Evolutionary conservation across 768 basidiomycete genomes (phyloP).

Genomic region (Zangia roseola): DNA sequence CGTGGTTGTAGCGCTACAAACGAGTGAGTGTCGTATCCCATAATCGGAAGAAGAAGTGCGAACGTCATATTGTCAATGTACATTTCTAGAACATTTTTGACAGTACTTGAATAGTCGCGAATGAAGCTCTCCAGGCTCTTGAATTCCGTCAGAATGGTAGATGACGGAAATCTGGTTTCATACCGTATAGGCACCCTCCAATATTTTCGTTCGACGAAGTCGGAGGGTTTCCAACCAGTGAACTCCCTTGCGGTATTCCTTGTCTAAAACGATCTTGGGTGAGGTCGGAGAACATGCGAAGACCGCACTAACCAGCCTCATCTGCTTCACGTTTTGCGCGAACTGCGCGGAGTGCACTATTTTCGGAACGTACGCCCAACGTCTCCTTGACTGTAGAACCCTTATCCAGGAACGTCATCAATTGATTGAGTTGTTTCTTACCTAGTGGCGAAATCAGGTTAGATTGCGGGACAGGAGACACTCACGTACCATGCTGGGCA

Average conservation of each 20-base stretch:
- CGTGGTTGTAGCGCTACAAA: conserved; percentile 66
- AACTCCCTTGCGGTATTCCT: conserved; percentile 86
- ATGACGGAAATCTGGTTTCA: conserved; percentile 14
- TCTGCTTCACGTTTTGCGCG: conserved; percentile 88
- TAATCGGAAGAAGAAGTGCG: conserved; percentile 2
- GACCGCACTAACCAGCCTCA: conserved; percentile 68
- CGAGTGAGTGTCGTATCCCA: not conserved
- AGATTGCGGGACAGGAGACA: not conserved
- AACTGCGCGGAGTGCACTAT: conserved; percentile 68
- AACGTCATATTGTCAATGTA: conserved; percentile 81
- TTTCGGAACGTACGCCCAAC: conserved; percentile 55
- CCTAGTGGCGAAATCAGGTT: conserved; percentile 39
- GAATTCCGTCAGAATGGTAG: conserved; percentile 9
- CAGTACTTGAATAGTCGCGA: conserved; percentile 61
- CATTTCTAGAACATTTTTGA: conserved; percentile 64
- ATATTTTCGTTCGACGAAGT: conserved; percentile 74
- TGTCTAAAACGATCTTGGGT: conserved; percentile 49
- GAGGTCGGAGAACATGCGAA: not conserved
- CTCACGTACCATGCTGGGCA: conserved; percentile 66
- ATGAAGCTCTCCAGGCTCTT: conserved; percentile 83
- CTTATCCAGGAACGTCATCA: conserved; percentile 85
- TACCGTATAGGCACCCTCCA: conserved; percentile 81
- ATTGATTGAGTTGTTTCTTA: conserved; percentile 82
- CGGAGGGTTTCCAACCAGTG: conserved; percentile 92
- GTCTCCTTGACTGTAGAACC: conserved; percentile 62